phyloP scores from a whole-genome alignment of 257 asterid genomes.

The Gynochthodes officinalis region DNA sequence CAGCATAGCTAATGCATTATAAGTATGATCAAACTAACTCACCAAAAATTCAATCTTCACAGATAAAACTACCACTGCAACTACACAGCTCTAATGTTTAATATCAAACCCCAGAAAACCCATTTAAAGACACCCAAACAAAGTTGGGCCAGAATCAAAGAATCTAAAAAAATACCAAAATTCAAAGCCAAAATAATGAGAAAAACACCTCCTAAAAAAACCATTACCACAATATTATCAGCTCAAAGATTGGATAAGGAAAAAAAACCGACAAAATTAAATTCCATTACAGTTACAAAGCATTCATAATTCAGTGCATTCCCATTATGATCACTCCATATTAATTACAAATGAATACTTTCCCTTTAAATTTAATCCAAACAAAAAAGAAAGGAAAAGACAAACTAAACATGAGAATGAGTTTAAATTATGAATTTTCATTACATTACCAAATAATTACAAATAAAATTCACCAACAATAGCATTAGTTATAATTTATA shows the following conservation, averaged over 20 bases:
- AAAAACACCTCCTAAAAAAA: constrained; percentile 4
- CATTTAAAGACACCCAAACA: neutral
- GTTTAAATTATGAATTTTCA: neutral
- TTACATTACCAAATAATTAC: neutral
- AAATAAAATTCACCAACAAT: no score
- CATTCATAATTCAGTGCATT: constrained; percentile 1
- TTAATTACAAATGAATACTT: neutral
- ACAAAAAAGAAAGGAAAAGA: neutral
- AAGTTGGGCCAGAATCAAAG: neutral
- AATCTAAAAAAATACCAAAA: constrained; percentile 14
- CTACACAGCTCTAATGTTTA: neutral
- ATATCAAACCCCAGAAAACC: neutral
- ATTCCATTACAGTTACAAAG: neutral
- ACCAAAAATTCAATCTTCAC: neutral
- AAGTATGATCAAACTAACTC: neutral
- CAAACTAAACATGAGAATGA: no score
- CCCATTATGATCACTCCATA: neutral
- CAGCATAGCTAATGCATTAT: neutral
- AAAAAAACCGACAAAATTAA: neutral
- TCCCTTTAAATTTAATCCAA: neutral
- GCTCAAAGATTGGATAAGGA: constrained; percentile 13
- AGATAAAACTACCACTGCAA: neutral
- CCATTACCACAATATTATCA: constrained; percentile 13
- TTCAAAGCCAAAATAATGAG: constrained; percentile 5
- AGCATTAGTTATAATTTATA: neutral